Conservation (phyloP, 495 filamentous ascomycete species). For the Aspergillus olivimuriae region DNA sequence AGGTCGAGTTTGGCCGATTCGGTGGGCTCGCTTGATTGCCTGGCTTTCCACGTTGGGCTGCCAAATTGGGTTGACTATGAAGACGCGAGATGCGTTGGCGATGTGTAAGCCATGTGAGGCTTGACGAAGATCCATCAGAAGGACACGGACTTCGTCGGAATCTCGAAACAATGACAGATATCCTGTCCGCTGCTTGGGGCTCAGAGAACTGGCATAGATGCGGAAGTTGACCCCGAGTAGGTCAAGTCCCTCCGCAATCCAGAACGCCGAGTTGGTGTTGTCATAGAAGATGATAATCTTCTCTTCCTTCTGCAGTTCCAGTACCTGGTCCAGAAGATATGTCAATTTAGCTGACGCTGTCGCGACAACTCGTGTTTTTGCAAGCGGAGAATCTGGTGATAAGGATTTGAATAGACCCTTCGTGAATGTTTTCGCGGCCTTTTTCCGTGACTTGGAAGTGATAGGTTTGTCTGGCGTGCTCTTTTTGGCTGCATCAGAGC, state of each 20-base stretch:
- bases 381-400: conserved; percentile 45
- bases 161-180: conserved; percentile 76
- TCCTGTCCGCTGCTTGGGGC: conserved; percentile 50
- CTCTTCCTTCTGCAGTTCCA: conserved; percentile 58
- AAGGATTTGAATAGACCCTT: conserved; percentile 31
- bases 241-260: conserved; percentile 77
- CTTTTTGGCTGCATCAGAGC: conserved; percentile 9
- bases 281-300: conserved; percentile 96
- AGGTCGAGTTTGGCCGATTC: conserved; percentile 75
- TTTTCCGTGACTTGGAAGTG: conserved; percentile 26
- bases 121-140: conserved; percentile 85
- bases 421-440: conserved; percentile 28
- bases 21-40: conserved; percentile 83
- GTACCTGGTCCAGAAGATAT: conserved; percentile 70
- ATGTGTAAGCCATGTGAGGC: conserved; percentile 86
- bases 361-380: conserved; percentile 59
- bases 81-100: conserved; percentile 74
- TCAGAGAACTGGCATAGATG: conserved; percentile 75
- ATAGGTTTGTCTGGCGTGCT: conserved; percentile 16
- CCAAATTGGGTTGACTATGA: conserved; percentile 85
- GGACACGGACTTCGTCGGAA: conserved; percentile 55
- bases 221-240: conserved; percentile 66
- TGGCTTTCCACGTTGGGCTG: conserved; percentile 83
- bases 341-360: conserved; percentile 84
- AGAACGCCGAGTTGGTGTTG: conserved; percentile 73